Evolutionary conservation across 257 asterid genomes (phyloP).

Genomic region (Jasminum sambac): DNA sequence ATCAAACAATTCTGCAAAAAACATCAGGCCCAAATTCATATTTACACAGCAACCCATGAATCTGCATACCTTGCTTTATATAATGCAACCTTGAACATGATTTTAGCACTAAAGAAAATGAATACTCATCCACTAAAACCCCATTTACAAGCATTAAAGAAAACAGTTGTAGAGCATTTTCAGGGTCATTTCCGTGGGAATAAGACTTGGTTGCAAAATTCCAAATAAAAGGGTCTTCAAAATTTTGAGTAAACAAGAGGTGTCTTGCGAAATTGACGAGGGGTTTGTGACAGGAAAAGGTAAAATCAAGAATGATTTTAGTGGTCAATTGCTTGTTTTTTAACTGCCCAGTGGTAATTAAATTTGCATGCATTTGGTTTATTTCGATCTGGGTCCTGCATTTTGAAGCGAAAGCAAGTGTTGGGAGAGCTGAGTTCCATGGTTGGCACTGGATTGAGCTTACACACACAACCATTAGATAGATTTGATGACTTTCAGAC

Average conservation of each 20-base stretch:
- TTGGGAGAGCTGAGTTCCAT: conserved; percentile 49
- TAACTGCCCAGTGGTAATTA: conserved; percentile 67
- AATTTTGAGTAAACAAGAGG: conserved; percentile 39
- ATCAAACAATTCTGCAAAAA: conserved; percentile 69
- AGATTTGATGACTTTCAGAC: conserved; percentile 25
- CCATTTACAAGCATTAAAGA: conserved; percentile 69
- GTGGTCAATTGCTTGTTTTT: conserved; percentile 44
- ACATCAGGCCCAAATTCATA: conserved; percentile 52
- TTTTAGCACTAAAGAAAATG: conserved; percentile 69
- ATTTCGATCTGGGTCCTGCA: conserved; percentile 65
- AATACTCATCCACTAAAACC: conserved; percentile 56
- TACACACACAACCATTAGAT: conserved; percentile 42
- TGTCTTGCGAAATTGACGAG: conserved; percentile 50
- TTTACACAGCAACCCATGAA: conserved; percentile 73
- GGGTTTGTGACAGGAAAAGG: conserved; percentile 45
- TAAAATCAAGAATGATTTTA: conserved; percentile 52
- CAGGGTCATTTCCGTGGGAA: conserved; percentile 60
- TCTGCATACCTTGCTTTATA: conserved; percentile 53
- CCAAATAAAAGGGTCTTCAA: conserved; percentile 68
- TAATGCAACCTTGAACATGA: conserved; percentile 57
- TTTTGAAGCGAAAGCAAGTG: conserved; percentile 38
- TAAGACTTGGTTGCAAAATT: conserved; percentile 59
- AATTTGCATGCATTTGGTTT: conserved; percentile 58
- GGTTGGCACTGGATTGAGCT: conserved; percentile 50
- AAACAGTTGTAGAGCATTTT: conserved; percentile 55